A percentile compares a stretch with the other conserved stretches of the same genome.
phyloP scores from a whole-genome alignment of 371 early-diverging fungal genomes.

The Paraphysoderma sedebokerense region DNA sequence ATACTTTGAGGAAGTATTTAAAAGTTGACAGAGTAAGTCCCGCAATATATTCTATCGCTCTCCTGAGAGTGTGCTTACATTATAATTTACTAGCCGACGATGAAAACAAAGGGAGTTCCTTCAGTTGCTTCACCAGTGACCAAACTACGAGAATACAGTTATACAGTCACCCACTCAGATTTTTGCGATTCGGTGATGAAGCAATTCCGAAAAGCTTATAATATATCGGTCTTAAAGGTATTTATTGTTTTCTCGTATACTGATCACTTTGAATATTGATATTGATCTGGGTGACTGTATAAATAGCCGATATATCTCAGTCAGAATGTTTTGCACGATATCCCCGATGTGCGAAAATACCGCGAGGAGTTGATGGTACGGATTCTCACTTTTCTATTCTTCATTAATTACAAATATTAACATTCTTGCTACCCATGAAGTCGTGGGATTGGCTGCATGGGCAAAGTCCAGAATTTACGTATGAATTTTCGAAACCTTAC shows the following conservation, averaged over 20 bases:
- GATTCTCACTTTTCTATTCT: not conserved
- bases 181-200: slow-evolving; percentile 58
- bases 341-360: slow-evolving; percentile 17
- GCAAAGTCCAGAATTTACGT: slow-evolving; percentile 82
- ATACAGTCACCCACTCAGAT: slow-evolving; percentile 56
- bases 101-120: slow-evolving; percentile 71
- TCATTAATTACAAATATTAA: not conserved
- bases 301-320: slow-evolving; percentile 12
- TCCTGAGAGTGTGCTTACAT: slow-evolving; percentile 1
- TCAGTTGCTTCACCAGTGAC: slow-evolving; percentile 78
- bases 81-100: slow-evolving; percentile 11
- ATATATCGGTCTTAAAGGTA: not conserved
- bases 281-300: too few relatives aligned
- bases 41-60: slow-evolving; percentile 1
- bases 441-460: slow-evolving; percentile 86
- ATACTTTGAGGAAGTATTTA: slow-evolving; percentile 32
- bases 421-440: slow-evolving; percentile 9
- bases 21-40: slow-evolving; percentile 12
- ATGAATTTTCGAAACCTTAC: too few relatives aligned
- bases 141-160: slow-evolving; percentile 57
- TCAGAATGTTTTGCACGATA: slow-evolving; percentile 10
- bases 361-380: slow-evolving; percentile 22
- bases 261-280: slow-evolving; percentile 5
- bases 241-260: not conserved
- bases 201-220: slow-evolving; percentile 42